Conservation (phyloP, 2,329 filamentous ascomycete species). For the Talaromyces sp. region DNA sequence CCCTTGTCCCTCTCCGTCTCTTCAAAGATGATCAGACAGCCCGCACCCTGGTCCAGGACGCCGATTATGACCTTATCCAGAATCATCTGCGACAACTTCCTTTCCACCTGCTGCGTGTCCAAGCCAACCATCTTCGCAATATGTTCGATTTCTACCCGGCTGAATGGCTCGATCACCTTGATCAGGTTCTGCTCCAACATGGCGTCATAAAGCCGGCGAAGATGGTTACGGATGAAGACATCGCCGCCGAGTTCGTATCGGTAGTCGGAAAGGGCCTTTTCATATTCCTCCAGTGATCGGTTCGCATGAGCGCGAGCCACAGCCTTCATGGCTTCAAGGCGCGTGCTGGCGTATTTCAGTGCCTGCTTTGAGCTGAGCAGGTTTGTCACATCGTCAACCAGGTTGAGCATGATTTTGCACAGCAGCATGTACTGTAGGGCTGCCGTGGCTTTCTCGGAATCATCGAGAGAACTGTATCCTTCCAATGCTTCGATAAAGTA, state of each 20-base stretch:
- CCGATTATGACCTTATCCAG: conserved; percentile 98
- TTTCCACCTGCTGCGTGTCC: conserved; percentile 93
- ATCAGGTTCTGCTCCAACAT: conserved; percentile 99
- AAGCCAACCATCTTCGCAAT: conserved; percentile 97
- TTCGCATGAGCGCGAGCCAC: conserved; percentile 94
- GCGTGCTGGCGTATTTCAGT: conserved; percentile 90
- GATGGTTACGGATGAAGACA: conserved; percentile 93
- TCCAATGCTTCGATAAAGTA: conserved; percentile 99
- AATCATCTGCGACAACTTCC: conserved; percentile 99
- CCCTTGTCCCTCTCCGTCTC: conserved; percentile 89
- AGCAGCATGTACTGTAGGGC: conserved; percentile 98
- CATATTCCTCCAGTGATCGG: conserved; percentile 94
- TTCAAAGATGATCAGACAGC: conserved; percentile 94
- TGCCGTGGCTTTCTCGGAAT: conserved; percentile 83
- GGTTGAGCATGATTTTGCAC: conserved; percentile 99
- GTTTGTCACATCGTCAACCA: conserved; percentile 90
- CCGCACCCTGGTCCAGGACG: conserved; percentile 94
- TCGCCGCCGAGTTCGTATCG: conserved; percentile 91
- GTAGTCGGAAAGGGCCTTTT: conserved; percentile 84
- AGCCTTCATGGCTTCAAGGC: conserved; percentile 98
- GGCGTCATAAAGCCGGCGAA: conserved; percentile 91
- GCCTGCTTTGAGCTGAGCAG: conserved; percentile 96
- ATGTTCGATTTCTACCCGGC: conserved; percentile 91
- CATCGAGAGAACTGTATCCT: conserved; percentile 91
- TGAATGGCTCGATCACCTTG: conserved; percentile 99